phyloP scores from a whole-genome alignment of 2,329 filamentous ascomycete genomes.

The Penicillium sp. region DNA sequence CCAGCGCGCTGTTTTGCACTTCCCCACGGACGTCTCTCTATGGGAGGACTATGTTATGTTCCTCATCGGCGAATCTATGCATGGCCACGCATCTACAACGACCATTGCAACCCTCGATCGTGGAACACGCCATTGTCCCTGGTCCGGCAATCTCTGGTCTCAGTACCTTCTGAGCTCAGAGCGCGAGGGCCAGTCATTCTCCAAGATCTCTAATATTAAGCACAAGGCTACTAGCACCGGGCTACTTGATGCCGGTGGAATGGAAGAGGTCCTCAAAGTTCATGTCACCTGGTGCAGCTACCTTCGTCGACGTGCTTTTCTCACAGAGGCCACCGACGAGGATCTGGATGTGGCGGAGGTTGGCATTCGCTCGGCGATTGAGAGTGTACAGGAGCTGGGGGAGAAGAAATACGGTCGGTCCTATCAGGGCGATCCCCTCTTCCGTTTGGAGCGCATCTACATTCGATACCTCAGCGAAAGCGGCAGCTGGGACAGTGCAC shows the following conservation, averaged over 20 bases:
- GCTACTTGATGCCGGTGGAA: conserved; percentile 75
- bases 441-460: conserved; percentile 82
- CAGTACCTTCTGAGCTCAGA: conserved; percentile 83
- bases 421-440: conserved; percentile 82
- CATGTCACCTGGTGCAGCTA: conserved; percentile 94
- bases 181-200: conserved; percentile 68
- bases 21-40: conserved; percentile 66
- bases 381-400: conserved; percentile 74
- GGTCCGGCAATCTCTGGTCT: conserved; percentile 87
- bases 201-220: conserved; percentile 83
- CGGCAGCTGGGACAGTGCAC: conserved; percentile 69
- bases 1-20: conserved; percentile 68
- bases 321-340: conserved; percentile 68
- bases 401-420: conserved; percentile 70
- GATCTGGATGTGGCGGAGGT: conserved; percentile 86
- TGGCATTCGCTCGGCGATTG: conserved; percentile 77
- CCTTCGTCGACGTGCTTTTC: conserved; percentile 77
- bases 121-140: conserved; percentile 85
- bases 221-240: conserved; percentile 84
- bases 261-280: conserved; percentile 84
- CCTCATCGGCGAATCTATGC: conserved; percentile 52
- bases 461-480: conserved; percentile 89
- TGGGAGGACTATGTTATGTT: conserved; percentile 86
- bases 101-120: conserved; percentile 70
- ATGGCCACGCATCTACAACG: conserved; percentile 43